Base-by-base conservation (phyloP, 1,284 basidiomycete genomes). In the Tilletiaria anomala region DNA sequence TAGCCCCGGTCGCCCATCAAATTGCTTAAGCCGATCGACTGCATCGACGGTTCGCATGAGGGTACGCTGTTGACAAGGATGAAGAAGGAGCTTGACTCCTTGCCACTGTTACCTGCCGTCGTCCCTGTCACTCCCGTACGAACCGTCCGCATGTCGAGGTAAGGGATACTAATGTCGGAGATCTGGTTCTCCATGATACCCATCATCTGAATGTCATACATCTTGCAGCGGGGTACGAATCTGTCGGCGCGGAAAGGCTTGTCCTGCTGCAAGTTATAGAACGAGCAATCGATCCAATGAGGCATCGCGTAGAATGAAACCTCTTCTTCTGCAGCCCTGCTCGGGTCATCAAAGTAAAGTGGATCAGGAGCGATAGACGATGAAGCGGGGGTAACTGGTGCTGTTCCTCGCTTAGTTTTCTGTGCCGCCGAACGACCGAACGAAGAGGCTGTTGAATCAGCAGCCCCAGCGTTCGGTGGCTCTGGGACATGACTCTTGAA, bases 251-350 rank as follows among this genome's bases (percentile, higher is more conserved):
- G 53, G 46, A 60, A 60, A 6, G 58, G 61, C 44, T 56, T 57
- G 43, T 65, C 62, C 42, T 61, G 62, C 43, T 66, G 62, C 22
- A 63, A 37, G 33, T 63, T 63, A 50, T 65, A 66, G 43, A 66
- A 66, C 42, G 53, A 57, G 48, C 58, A 61, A 43, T 66, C 63
- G 46, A 66, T 53, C 64, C 64, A 66, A 45, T 60, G 61, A 1
- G 64, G 64, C 53, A 65, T 56, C 3, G 50, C 50, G 39, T 58
- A 62, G 35, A 57, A 65, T 36, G 55, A 53, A 16, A 42, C 24
- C 26, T 50, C 40, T 14, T 44, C 41, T 10, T 53, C 46, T 32
- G 52, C 48, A 15, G 39, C 6, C 10, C 41, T 33, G 18, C 47
- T 47, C 29, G 45, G 44, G 10, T 48, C 41, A 42, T 65, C 62